Percentiles rank a stretch among this genome's conserved stretches.
phyloP scores from a whole-genome alignment of 2,329 filamentous ascomycete genomes.

The Clarireedia sp. region DNA sequence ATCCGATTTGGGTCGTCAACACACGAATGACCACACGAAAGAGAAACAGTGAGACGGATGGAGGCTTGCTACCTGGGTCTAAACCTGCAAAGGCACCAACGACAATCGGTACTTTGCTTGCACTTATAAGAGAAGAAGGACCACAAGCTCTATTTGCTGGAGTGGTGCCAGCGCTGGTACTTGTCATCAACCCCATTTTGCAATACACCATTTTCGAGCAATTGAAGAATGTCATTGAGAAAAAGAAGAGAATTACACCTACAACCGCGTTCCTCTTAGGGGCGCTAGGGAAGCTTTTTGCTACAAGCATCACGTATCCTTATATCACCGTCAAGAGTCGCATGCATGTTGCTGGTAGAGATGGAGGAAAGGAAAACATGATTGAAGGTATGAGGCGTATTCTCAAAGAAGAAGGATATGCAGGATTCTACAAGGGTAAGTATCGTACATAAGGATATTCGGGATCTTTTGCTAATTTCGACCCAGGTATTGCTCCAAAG shows the following conservation, averaged over 20 bases:
- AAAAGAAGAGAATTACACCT: slow-evolving; percentile 65
- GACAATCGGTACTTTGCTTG: slow-evolving; percentile 73
- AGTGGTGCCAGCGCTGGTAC: slow-evolving; percentile 82
- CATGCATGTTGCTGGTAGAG: slow-evolving; percentile 82
- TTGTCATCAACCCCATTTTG: slow-evolving; percentile 96
- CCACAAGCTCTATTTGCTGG: slow-evolving; percentile 80
- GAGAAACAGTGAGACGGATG: slow-evolving; percentile 40
- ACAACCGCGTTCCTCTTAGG: slow-evolving; percentile 85
- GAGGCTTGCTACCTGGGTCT: slow-evolving; percentile 36
- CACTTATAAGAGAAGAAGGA: slow-evolving; percentile 77
- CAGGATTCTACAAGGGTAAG: slow-evolving; percentile 85
- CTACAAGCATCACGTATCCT: slow-evolving; percentile 89
- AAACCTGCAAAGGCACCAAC: slow-evolving; percentile 49
- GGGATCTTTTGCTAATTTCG: slow-evolving; percentile 13
- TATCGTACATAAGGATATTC: background rate
- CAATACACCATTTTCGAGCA: slow-evolving; percentile 99
- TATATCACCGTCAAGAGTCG: slow-evolving; percentile 98
- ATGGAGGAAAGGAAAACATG: slow-evolving; percentile 73
- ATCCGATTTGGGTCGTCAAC: slow-evolving; percentile 99
- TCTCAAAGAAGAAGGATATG: slow-evolving; percentile 81
- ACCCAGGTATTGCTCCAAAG: slow-evolving; percentile 83
- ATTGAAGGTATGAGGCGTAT: slow-evolving; percentile 69
- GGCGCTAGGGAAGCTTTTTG: slow-evolving; percentile 87
- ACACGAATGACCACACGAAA: slow-evolving; percentile 93
- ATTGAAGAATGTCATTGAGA: slow-evolving; percentile 86